phyloP scores from a whole-genome alignment of 164 flowering plant species.

The Euptelea pleiosperma region DNA sequence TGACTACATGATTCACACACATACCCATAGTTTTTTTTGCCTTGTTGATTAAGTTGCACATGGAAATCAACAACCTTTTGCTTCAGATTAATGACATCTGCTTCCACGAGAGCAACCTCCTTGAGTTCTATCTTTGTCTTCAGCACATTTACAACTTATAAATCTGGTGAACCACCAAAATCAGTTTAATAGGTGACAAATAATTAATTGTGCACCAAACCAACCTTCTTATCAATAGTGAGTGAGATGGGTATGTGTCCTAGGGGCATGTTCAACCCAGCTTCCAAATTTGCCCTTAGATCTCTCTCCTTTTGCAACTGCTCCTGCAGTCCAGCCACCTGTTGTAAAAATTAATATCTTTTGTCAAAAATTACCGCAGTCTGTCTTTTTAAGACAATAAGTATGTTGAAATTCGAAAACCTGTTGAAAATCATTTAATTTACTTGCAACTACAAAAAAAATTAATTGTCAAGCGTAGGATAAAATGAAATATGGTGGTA shows the following conservation, averaged over 20 bases:
- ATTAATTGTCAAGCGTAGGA: neutral
- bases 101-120: constrained; percentile 63
- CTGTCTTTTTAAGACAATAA: neutral
- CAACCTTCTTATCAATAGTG: constrained; percentile 61
- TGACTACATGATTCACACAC: constrained; percentile 27
- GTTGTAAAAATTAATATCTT: constrained; percentile 4
- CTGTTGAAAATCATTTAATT: neutral
- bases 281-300: constrained; percentile 61
- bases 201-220: constrained; percentile 14
- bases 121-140: constrained; percentile 67
- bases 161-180: constrained; percentile 3
- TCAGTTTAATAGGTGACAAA: neutral
- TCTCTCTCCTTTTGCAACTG: constrained; percentile 75
- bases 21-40: constrained; percentile 28
- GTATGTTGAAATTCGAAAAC: no score
- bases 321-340: constrained; percentile 77
- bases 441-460: neutral
- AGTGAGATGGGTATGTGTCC: constrained; percentile 30
- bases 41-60: constrained; percentile 48
- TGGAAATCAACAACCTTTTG: constrained; percentile 67
- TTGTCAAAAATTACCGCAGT: constrained; percentile 1
- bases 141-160: constrained; percentile 20
- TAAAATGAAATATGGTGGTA: neutral
- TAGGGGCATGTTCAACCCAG: constrained; percentile 41
- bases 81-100: constrained; percentile 57